These are phyloP conservation scores for Flaveria trinervia DNA, from an alignment of 129 eudicot genomes.

Conservation along the genomic window DNA sequence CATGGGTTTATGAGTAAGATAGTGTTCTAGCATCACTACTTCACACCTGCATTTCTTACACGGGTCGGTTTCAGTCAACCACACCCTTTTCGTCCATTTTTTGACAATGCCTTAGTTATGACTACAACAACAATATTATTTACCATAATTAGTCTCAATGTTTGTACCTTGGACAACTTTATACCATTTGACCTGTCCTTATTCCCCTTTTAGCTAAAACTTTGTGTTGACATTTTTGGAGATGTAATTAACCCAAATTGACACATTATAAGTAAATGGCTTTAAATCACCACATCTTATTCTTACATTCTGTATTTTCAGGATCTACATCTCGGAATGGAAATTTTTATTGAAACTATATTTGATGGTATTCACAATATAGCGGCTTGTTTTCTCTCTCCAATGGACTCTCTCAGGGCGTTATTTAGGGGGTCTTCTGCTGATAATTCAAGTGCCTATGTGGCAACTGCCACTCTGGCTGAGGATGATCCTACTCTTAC, in stretches of 20 bases:
- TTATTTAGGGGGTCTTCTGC: conserved; percentile 51
- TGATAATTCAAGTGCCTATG: conserved; percentile 41
- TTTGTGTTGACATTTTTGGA: background rate
- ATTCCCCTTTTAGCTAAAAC: background rate
- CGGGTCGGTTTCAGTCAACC: background rate
- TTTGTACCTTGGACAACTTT: background rate
- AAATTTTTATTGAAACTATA: conserved; percentile 72
- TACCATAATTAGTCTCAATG: background rate
- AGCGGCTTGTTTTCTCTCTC: conserved; percentile 69
- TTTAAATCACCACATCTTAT: background rate
- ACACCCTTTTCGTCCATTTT: background rate
- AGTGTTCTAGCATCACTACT: background rate
- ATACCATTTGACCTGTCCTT: background rate
- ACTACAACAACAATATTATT: background rate
- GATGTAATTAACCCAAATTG: background rate
- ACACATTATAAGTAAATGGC: background rate
- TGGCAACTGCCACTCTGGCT: conserved; percentile 58
- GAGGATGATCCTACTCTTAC: conserved; percentile 65
- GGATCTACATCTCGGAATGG: conserved; percentile 70
- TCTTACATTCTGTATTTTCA: conserved; percentile 15
- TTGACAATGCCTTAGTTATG: background rate
- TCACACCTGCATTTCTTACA: background rate
- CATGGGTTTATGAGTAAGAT: background rate
- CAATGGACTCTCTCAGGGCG: conserved; percentile 51
- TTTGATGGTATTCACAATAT: conserved; percentile 86